Evolutionary conservation across 306 rosid species (phyloP), one percentile per base, ranked within the genome.

Genomic region (Dicorynia guianensis): DNA sequence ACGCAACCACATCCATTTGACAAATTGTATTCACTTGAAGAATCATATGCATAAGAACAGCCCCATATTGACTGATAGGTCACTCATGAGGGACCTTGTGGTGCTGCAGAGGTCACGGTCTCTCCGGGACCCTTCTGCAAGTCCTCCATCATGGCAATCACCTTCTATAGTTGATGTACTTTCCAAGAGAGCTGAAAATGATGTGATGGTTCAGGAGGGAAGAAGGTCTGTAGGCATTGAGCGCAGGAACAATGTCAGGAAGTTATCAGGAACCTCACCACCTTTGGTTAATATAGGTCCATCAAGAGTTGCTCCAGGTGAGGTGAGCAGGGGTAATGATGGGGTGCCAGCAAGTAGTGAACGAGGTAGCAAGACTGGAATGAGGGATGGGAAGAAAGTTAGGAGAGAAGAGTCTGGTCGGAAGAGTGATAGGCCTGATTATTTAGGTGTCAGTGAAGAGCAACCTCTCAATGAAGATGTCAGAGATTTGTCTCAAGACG

Each of bases 1-100:
- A 50, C 92, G 98, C 58, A 96, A 96, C 87, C 98, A 92, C 76
- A 90, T 96, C 57, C 99, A 96, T 85, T 88, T 96, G 86, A 96
- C 98, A 47, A 96, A 92, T 82, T 96, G 99, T 80, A 96, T 96
- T 81, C 99, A 92, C 89, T 82, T 96, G 91, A 96, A 96, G 96
- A 96, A 96, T 79, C 99, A 96, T 58, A 92, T 96, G 98, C 99
- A 96, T 82, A 96, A 90, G 87, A 93, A 90, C 74, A 96, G 99
- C 78, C 98, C 99, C 59, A 89, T 92, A 53, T 19, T 96, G 71
- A 79, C 98, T 30, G 93, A 96, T 75, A 88, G 99, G 86, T 90
- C 94, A 6, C 93, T 96, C 53, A 87, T 87, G 92, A 89, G 99
- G 79, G 97, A 96, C 83, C 92, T 96, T 46, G 89, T 89, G 64